Evolutionary conservation across 129 eudicot species (phyloP).

Genomic region (Sambucus nigra): DNA sequence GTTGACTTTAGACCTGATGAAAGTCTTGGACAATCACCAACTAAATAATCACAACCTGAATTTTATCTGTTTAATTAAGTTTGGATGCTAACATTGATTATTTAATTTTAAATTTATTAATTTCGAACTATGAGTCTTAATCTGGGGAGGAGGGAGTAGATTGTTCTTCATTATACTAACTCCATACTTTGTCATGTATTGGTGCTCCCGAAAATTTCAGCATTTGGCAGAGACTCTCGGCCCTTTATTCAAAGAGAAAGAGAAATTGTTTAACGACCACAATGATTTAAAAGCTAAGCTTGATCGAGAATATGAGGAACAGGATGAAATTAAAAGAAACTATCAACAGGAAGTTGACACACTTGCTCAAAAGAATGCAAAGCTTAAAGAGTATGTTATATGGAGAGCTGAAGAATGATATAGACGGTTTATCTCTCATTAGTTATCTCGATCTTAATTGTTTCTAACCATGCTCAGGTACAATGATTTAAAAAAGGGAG

Average conservation of each 20-base stretch:
- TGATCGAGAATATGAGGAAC: slow-evolving; percentile 34
- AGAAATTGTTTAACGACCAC: slow-evolving; percentile 34
- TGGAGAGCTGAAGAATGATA: too few species aligned
- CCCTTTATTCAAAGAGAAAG: slow-evolving; percentile 47
- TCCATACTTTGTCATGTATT: slow-evolving; percentile 9
- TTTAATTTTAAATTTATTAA: too few species aligned
- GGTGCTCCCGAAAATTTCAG: slow-evolving; percentile 30
- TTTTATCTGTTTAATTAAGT: too few species aligned
- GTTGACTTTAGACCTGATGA: too few species aligned
- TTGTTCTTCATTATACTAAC: not conserved
- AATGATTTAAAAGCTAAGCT: slow-evolving; percentile 34
- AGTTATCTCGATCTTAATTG: slow-evolving; percentile 6
- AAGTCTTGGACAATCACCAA: too few species aligned
- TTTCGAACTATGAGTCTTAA: too few species aligned
- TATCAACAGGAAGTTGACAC: slow-evolving; percentile 38
- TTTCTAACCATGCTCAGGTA: slow-evolving; percentile 45
- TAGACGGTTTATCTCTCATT: slow-evolving; percentile 2
- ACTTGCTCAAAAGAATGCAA: slow-evolving; percentile 29
- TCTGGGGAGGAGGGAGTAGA: too few species aligned
- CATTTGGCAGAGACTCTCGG: slow-evolving; percentile 55
- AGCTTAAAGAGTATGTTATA: slow-evolving; percentile 50
- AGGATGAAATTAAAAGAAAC: slow-evolving; percentile 27
- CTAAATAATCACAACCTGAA: too few species aligned
- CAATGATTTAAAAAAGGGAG: slow-evolving; percentile 33
- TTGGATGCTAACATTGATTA: too few species aligned